phyloP scores from a whole-genome alignment of 2,329 filamentous ascomycete genomes.

The Botrytis deweyae region DNA sequence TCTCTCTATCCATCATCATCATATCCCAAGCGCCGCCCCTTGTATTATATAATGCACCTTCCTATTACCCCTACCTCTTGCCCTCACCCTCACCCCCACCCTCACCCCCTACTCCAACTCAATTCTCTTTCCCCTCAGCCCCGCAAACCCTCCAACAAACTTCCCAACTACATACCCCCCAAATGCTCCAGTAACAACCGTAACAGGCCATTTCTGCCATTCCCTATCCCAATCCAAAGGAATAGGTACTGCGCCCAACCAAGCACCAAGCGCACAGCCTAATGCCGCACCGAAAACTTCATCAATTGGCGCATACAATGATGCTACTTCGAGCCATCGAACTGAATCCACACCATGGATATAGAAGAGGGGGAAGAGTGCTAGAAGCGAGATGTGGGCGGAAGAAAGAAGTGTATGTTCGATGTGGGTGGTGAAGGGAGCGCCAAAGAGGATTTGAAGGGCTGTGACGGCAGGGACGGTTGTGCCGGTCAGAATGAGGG shows the following conservation, averaged over 20 bases:
- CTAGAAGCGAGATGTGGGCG: conserved; percentile 76
- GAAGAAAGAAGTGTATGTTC: conserved; percentile 77
- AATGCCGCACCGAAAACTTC: conserved; percentile 78
- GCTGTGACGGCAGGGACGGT: conserved; percentile 54
- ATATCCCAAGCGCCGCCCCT: background rate
- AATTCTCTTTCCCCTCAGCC: conserved; percentile 38
- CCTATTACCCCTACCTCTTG: background rate
- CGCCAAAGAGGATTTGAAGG: conserved; percentile 80
- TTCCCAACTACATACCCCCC: conserved; percentile 73
- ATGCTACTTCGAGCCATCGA: conserved; percentile 69
- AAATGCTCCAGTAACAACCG: conserved; percentile 81
- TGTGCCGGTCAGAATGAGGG: conserved; percentile 54
- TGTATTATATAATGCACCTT: background rate
- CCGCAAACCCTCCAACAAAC: conserved; percentile 49
- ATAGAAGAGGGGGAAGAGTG: conserved; percentile 79
- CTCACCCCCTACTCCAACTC: conserved; percentile 34
- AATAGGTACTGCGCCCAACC: conserved; percentile 92
- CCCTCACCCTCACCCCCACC: too few species aligned
- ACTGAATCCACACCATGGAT: conserved; percentile 72
- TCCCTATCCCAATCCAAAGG: conserved; percentile 98
- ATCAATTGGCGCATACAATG: conserved; percentile 71
- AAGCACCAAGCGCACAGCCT: conserved; percentile 79
- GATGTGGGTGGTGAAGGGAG: conserved; percentile 80
- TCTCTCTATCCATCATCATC: background rate
- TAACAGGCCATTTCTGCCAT: conserved; percentile 98